These are phyloP conservation scores for Chaetomiaceae sp. DNA, from an alignment of 2,329 filamentous ascomycete genomes.

Conservation along the genomic window DNA sequence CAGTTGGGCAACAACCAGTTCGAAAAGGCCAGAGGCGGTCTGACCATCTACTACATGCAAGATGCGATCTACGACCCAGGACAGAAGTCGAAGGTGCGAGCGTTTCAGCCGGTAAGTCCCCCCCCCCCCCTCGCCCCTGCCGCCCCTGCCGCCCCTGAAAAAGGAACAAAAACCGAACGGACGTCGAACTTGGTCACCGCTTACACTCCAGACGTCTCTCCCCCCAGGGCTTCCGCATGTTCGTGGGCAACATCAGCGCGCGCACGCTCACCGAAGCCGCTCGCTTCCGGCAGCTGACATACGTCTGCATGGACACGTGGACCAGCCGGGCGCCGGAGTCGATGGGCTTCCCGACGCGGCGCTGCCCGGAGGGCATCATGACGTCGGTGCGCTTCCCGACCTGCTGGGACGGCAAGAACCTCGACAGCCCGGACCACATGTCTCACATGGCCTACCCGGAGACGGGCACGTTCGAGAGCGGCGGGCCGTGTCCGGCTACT, in stretches of 20 bases:
- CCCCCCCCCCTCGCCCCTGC: too few species aligned
- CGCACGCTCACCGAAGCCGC: slow-evolving; percentile 26
- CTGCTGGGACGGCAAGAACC: slow-evolving; percentile 46
- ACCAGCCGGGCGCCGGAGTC: slow-evolving; percentile 38
- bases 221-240: slow-evolving; percentile 19
- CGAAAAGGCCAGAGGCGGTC: slow-evolving; percentile 11
- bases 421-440: slow-evolving; percentile 41
- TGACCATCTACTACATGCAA: slow-evolving; percentile 15
- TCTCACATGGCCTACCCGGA: neutral
- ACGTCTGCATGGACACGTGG: slow-evolving; percentile 37
- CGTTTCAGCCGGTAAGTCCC: slow-evolving; percentile 13
- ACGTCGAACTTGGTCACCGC: too few species aligned
- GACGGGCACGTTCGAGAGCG: neutral
- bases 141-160: too few species aligned
- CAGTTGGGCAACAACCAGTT: slow-evolving; percentile 15
- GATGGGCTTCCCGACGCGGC: slow-evolving; percentile 33
- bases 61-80: slow-evolving; percentile 2
- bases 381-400: slow-evolving; percentile 34
- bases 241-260: slow-evolving; percentile 4
- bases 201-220: too few species aligned
- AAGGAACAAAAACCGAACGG: too few species aligned
- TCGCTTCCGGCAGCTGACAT: slow-evolving; percentile 32
- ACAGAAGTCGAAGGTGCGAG: slow-evolving; percentile 3
- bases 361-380: slow-evolving; percentile 38
- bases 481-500: slow-evolving; percentile 22